phyloP scores from a whole-genome alignment of 1,284 basidiomycete genomes.

The Neotropicomus parvogracilis region DNA sequence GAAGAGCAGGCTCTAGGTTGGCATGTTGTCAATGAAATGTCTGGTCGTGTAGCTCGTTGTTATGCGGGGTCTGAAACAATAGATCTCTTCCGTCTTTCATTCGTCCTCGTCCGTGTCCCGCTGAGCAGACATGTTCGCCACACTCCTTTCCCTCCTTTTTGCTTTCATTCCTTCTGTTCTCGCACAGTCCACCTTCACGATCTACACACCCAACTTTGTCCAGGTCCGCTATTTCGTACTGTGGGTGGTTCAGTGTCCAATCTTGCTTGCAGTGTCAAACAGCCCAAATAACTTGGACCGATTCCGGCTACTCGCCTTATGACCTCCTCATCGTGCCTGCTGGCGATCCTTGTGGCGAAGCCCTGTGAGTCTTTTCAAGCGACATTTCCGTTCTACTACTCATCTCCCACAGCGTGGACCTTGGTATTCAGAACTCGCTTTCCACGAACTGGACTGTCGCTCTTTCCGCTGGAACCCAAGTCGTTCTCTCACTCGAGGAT shows the following conservation, averaged over 20 bases:
- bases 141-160: constrained; percentile 69
- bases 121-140: constrained; percentile 60
- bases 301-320: constrained; percentile 46
- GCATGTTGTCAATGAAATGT: no score
- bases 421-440: constrained; percentile 51
- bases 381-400: not conserved
- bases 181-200: constrained; percentile 45
- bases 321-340: constrained; percentile 54
- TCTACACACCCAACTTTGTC: constrained; percentile 48
- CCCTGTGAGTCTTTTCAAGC: constrained; percentile 45
- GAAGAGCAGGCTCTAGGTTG: constrained; percentile 51
- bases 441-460: constrained; percentile 46
- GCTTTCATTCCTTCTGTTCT: constrained; percentile 48
- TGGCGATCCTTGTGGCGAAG: constrained; percentile 52
- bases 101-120: not conserved
- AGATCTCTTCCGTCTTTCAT: no score
- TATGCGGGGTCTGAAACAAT: constrained; percentile 24
- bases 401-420: constrained; percentile 42
- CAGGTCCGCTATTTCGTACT: constrained; percentile 43
- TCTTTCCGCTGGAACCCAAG: constrained; percentile 46
- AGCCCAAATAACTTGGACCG: constrained; percentile 51
- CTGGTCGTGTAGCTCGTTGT: constrained; percentile 12
- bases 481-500: constrained; percentile 58
- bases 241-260: constrained; percentile 1
- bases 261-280: constrained; percentile 47